Percentiles rank a stretch among this genome's conserved stretches.
These are phyloP conservation scores for Suillus variegatus DNA, from an alignment of 768 basidiomycete species.

Conservation along the genomic window DNA sequence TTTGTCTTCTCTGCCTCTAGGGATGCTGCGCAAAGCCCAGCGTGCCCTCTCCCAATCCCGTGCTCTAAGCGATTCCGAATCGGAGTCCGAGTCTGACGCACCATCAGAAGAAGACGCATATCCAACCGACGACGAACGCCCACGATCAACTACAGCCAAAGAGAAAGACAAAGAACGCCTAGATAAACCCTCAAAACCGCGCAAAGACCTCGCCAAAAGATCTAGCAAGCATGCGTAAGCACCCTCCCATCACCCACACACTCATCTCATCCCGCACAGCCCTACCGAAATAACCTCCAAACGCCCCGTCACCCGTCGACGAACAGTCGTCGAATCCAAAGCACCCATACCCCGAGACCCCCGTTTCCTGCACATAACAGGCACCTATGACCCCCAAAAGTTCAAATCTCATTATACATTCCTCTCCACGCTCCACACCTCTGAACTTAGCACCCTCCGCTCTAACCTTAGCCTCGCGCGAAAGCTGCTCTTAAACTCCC, in stretches of 20 bases:
- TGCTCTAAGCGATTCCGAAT: conserved; percentile 41
- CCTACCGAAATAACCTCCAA: conserved; percentile 85
- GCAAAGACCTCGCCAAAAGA: conserved; percentile 57
- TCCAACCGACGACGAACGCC: conserved; percentile 13
- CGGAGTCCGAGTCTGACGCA: conserved; percentile 33
- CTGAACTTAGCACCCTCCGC: conserved; percentile 65
- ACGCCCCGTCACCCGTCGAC: conserved; percentile 72
- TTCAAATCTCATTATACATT: conserved; percentile 78
- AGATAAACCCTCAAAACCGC: conserved; percentile 44
- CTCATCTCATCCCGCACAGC: conserved; percentile 38
- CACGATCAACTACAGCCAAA: conserved; percentile 14
- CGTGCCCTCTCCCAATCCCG: conserved; percentile 46
- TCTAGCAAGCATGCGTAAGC: conserved; percentile 87
- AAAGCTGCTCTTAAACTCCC: conserved; percentile 61
- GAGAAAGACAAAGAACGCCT: conserved; percentile 37
- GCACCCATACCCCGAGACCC: conserved; percentile 81
- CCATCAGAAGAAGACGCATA: conserved; percentile 20
- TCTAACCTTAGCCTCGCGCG: conserved; percentile 68
- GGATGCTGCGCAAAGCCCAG: conserved; percentile 66
- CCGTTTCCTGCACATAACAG: conserved; percentile 75
- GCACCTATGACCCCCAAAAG: conserved; percentile 61
- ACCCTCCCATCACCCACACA: conserved; percentile 1
- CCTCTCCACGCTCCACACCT: conserved; percentile 60
- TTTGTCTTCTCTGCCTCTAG: conserved; percentile 61
- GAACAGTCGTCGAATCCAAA: conserved; percentile 68